Evolutionary conservation across 2,329 filamentous ascomycete genomes (phyloP).

Genomic region (Neonectria hederae): DNA sequence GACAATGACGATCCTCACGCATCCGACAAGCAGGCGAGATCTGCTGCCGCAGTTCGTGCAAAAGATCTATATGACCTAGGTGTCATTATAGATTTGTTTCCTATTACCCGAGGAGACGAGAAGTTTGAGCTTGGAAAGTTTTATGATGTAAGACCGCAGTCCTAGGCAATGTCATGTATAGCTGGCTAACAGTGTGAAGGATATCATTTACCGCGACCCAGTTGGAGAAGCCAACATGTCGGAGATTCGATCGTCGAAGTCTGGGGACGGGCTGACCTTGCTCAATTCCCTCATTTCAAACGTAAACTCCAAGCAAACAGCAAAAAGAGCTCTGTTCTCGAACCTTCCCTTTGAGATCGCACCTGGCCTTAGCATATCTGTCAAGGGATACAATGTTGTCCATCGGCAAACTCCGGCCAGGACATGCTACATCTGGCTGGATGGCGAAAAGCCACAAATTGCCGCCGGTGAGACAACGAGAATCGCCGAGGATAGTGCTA

Average conservation of each 20-base stretch:
- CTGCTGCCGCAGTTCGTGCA: constrained; percentile 83
- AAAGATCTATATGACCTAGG: constrained; percentile 96
- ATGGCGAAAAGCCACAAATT: constrained; percentile 86
- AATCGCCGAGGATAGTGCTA: constrained; percentile 80
- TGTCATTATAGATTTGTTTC: constrained; percentile 91
- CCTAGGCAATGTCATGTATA: neutral
- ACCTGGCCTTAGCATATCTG: constrained; percentile 83
- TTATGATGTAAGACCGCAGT: constrained; percentile 75
- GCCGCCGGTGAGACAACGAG: constrained; percentile 77
- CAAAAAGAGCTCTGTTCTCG: constrained; percentile 86
- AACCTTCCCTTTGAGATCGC: constrained; percentile 89
- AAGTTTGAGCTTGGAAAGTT: constrained; percentile 86
- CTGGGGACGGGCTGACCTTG: constrained; percentile 79
- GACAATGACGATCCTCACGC: constrained; percentile 89
- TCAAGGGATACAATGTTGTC: constrained; percentile 92
- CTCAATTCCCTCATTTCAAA: constrained; percentile 84
- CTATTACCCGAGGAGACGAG: constrained; percentile 76
- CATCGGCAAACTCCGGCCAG: constrained; percentile 84
- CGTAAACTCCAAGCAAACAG: constrained; percentile 88
- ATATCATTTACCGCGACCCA: constrained; percentile 88
- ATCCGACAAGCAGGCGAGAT: constrained; percentile 75
- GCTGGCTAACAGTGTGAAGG: constrained; percentile 56
- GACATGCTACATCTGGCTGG: constrained; percentile 87
- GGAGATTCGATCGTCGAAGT: constrained; percentile 70
- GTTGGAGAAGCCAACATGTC: constrained; percentile 69